Percentiles rank a stretch among this genome's conserved stretches.
Conservation (phyloP, 257 asterid genomes). For the Jasminum sambac region DNA sequence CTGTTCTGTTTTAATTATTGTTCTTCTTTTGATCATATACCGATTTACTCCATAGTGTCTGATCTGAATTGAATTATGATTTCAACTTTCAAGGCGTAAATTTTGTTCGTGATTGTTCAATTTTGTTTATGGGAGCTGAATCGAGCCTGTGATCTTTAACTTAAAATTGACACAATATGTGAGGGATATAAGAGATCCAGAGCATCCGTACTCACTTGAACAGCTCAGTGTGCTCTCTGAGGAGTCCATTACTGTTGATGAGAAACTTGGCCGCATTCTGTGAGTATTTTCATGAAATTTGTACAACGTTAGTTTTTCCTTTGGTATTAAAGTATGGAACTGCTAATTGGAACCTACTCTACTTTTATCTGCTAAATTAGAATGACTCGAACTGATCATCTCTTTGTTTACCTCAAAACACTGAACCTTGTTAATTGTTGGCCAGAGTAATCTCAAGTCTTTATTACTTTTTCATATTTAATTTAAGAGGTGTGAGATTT, state of each 20-base stretch:
- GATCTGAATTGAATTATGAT: neutral
- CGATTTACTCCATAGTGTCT: neutral
- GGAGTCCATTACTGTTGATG: slow-evolving; percentile 84
- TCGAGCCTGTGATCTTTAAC: slow-evolving; percentile 52
- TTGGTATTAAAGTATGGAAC: neutral
- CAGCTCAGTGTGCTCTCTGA: slow-evolving; percentile 91
- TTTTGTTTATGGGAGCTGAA: neutral
- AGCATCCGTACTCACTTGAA: slow-evolving; percentile 91
- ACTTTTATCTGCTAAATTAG: neutral
- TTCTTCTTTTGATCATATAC: neutral
- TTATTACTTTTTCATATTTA: neutral
- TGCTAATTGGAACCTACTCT: neutral
- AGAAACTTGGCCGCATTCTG: slow-evolving; percentile 80
- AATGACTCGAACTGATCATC: neutral
- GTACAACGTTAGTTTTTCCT: neutral
- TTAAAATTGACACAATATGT: slow-evolving; percentile 49
- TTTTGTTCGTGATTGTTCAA: neutral
- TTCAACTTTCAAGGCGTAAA: neutral
- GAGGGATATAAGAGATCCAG: slow-evolving; percentile 94
- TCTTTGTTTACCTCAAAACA: neutral
- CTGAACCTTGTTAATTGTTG: neutral
- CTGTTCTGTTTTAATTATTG: neutral
- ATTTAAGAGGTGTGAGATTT: neutral
- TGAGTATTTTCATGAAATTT: slow-evolving; percentile 32
- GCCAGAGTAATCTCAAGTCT: neutral